phyloP scores from a whole-genome alignment of 129 eudicot species.

The Chrysanthemum makinoi region DNA sequence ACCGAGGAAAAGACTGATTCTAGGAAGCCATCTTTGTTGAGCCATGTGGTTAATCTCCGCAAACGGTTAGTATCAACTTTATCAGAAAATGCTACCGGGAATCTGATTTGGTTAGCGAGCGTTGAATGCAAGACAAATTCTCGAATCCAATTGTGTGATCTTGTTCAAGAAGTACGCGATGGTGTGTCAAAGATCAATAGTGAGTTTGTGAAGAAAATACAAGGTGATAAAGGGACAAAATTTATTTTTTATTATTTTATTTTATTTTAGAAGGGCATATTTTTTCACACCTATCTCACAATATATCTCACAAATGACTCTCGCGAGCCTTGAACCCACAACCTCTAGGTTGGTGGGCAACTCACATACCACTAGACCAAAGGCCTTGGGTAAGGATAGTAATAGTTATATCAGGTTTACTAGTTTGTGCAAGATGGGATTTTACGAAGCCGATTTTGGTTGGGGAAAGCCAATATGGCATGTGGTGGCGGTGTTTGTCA shows the following conservation, averaged over 20 bases:
- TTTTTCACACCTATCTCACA: no score
- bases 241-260: no score
- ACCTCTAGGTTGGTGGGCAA: no score
- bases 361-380: no score
- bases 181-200: constrained; percentile 44
- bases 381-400: no score
- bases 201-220: constrained; percentile 49
- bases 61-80: constrained; percentile 36
- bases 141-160: constrained; percentile 8
- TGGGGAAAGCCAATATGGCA: constrained; percentile 78
- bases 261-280: no score
- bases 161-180: constrained; percentile 36
- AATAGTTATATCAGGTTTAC: constrained; percentile 32
- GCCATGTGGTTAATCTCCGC: constrained; percentile 59
- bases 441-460: constrained; percentile 68
- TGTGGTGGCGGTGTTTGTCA: constrained; percentile 46
- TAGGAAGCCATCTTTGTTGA: constrained; percentile 40
- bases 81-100: constrained; percentile 49
- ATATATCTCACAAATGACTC: no score
- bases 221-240: constrained; percentile 35
- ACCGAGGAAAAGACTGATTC: constrained; percentile 23
- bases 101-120: constrained; percentile 57
- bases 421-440: constrained; percentile 70
- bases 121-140: constrained; percentile 28
- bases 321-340: no score